Percentiles rank a stretch among this genome's conserved stretches.
Conservation (phyloP, 164 flowering plant genomes). For the Kalanchoe fedtschenkoi region DNA sequence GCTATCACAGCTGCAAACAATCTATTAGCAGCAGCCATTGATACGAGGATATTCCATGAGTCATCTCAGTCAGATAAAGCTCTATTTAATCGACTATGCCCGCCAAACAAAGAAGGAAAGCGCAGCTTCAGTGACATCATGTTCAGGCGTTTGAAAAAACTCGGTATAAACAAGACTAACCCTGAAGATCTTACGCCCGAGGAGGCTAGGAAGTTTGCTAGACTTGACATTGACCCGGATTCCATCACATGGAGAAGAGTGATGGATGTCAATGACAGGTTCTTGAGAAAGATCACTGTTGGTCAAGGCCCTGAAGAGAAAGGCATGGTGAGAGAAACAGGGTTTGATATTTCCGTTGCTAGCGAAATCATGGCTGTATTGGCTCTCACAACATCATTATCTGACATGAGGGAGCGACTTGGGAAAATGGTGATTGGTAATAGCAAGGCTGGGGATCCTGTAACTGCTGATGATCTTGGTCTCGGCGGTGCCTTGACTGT, state of each 20-base stretch:
- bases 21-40: conserved; percentile 98
- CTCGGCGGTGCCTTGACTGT: conserved; percentile 95
- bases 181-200: conserved; percentile 85
- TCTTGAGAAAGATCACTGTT: conserved; percentile 75
- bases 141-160: conserved; percentile 81
- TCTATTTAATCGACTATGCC: conserved; percentile 82
- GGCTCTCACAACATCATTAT: conserved; percentile 85
- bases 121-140: conserved; percentile 60
- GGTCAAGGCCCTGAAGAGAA: conserved; percentile 99
- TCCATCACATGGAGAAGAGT: conserved; percentile 95
- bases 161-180: conserved; percentile 62
- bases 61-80: conserved; percentile 87
- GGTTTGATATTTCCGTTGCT: conserved; percentile 98
- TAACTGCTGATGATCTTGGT: conserved; percentile 98
- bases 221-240: conserved; percentile 91
- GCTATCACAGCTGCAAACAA: conserved; percentile 99
- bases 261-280: conserved; percentile 95
- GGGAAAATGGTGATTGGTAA: conserved; percentile 95
- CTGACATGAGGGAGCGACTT: conserved; percentile 95
- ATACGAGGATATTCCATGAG: conserved; percentile 87
- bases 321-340: conserved; percentile 94
- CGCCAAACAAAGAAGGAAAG: conserved; percentile 77
- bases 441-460: conserved; percentile 83
- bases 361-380: conserved; percentile 99
- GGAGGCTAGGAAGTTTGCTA: conserved; percentile 68